Evolutionary conservation across 495 filamentous ascomycete genomes (phyloP).

Genomic region (Letharia columbiana): DNA sequence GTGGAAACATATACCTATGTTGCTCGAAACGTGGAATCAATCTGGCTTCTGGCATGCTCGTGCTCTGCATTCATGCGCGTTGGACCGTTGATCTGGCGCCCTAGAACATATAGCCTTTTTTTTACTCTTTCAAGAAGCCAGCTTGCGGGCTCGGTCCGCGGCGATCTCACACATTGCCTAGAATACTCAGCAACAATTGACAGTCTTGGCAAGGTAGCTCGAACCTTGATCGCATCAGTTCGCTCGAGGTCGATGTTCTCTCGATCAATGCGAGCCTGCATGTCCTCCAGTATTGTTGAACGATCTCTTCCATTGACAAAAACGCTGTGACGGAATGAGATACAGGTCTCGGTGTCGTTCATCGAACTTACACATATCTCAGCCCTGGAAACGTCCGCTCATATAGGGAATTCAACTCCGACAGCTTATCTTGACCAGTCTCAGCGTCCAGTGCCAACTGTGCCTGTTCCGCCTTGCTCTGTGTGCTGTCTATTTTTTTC

Average conservation of each 20-base stretch:
- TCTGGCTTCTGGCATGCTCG: neutral
- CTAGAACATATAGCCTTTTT: neutral
- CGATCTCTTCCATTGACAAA: constrained; percentile 82
- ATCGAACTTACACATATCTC: constrained; percentile 63
- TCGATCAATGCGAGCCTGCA: constrained; percentile 64
- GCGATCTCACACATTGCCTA: constrained; percentile 71
- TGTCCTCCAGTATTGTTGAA: constrained; percentile 72
- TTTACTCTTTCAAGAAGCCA: constrained; percentile 20
- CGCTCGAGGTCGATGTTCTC: constrained; percentile 60
- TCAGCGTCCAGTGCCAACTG: constrained; percentile 48
- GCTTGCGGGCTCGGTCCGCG: constrained; percentile 48
- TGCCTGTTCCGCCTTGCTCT: constrained; percentile 72
- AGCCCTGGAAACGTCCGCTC: constrained; percentile 75
- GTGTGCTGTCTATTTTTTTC: constrained; percentile 65
- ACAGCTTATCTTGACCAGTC: constrained; percentile 50
- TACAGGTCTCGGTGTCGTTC: neutral
- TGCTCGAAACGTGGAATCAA: neutral
- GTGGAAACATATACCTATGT: neutral
- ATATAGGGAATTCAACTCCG: constrained; percentile 67
- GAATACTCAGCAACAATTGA: constrained; percentile 12
- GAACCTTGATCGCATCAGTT: constrained; percentile 66
- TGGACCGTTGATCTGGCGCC: neutral
- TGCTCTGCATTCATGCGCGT: neutral
- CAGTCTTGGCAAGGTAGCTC: constrained; percentile 8
- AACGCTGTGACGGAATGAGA: constrained; percentile 38